These are phyloP conservation scores for Catunica adiposa DNA, from an alignment of 2,329 filamentous ascomycete genomes.

Conservation along the genomic window DNA sequence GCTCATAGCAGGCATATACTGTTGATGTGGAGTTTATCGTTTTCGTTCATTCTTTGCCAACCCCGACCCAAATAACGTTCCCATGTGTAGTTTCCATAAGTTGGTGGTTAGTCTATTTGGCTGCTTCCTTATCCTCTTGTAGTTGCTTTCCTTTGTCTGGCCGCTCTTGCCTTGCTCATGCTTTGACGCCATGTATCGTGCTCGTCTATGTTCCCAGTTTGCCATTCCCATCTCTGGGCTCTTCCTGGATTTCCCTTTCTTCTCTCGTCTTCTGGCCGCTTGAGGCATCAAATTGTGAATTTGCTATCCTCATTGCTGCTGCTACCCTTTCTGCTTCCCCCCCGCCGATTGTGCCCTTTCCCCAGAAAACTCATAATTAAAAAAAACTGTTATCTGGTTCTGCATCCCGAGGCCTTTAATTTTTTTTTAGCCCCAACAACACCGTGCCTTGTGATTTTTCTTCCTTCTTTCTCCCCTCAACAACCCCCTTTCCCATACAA, in stretches of 20 bases:
- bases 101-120: not conserved
- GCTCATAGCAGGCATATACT: not conserved
- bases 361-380: not conserved
- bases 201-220: not conserved
- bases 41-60: not conserved
- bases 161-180: not conserved
- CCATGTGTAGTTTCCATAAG: not conserved
- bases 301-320: not conserved
- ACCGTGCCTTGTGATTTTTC: conserved; percentile 8
- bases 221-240: not conserved
- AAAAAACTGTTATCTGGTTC: conserved; percentile 1
- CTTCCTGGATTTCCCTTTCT: not conserved
- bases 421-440: conserved; percentile 4
- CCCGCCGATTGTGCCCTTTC: not conserved
- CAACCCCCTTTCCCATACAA: conserved; percentile 4
- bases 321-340: not conserved
- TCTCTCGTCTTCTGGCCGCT: not conserved
- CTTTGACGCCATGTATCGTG: not conserved
- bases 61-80: not conserved
- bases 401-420: conserved; percentile 11
- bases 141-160: not conserved
- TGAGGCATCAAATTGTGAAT: not conserved
- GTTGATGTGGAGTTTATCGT: not conserved
- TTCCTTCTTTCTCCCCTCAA: conserved; percentile 6
- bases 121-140: conserved; percentile 1